Evolutionary conservation across 345 rosid genomes (phyloP).

Genomic region (Lepidium aucheri): DNA sequence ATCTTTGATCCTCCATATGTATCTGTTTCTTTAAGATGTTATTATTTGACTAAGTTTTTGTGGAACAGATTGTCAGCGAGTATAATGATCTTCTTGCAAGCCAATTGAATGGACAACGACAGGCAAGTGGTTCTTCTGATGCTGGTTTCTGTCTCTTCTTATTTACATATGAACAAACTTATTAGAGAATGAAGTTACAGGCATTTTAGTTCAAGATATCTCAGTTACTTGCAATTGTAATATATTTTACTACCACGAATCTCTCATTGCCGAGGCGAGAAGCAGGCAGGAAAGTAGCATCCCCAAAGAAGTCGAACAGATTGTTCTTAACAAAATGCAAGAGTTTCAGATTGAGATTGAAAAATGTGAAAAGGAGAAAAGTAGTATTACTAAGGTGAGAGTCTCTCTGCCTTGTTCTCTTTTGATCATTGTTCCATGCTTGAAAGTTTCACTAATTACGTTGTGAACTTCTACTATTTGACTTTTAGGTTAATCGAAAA

Average conservation of each 20-base stretch:
- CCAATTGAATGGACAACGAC: constrained; percentile 74
- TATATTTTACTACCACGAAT: constrained; percentile 62
- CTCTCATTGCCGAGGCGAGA: constrained; percentile 66
- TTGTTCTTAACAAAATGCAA: constrained; percentile 45
- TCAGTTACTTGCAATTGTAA: background rate
- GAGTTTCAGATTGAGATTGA: constrained; percentile 61
- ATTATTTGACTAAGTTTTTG: background rate
- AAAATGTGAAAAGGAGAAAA: constrained; percentile 53
- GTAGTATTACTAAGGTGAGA: constrained; percentile 53
- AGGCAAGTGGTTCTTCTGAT: constrained; percentile 38
- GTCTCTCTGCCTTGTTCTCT: background rate
- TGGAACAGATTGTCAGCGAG: constrained; percentile 63
- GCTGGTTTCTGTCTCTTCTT: background rate
- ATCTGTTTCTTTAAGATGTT: background rate
- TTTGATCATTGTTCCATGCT: background rate
- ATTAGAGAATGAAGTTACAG: background rate
- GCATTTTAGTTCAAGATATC: background rate
- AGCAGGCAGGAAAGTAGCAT: constrained; percentile 52
- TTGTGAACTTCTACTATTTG: background rate
- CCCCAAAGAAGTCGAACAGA: constrained; percentile 60
- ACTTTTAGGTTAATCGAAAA: constrained; percentile 44
- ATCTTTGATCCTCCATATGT: background rate
- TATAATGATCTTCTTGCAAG: constrained; percentile 81
- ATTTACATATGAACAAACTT: constrained; percentile 2
- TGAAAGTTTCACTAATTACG: background rate